These are phyloP conservation scores for Epithemia pelagica DNA, from an alignment of 108 stramenopile species.

Conservation along the genomic window DNA sequence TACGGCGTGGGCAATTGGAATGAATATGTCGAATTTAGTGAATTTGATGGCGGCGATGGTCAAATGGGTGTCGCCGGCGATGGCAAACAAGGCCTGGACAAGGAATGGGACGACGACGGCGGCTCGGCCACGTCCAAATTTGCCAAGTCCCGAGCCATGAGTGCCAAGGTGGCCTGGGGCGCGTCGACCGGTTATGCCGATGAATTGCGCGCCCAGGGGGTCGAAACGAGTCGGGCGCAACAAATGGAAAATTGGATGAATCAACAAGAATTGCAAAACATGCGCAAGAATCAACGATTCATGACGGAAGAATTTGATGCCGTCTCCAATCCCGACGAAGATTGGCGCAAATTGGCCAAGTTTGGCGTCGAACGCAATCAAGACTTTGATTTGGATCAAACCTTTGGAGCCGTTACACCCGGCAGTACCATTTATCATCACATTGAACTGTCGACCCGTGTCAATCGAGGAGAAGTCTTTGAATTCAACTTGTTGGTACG, in stretches of 20 bases:
- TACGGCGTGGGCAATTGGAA: slow-evolving; percentile 56
- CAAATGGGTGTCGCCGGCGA: slow-evolving; percentile 92
- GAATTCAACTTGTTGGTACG: slow-evolving; percentile 46
- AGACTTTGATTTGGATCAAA: slow-evolving; percentile 70
- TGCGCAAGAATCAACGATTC: slow-evolving; percentile 34
- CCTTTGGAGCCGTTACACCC: slow-evolving; percentile 59
- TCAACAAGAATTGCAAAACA: slow-evolving; percentile 70
- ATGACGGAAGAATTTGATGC: slow-evolving; percentile 64
- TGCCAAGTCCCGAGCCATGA: slow-evolving; percentile 56
- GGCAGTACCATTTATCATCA: slow-evolving; percentile 47
- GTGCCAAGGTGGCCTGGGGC: slow-evolving; percentile 83
- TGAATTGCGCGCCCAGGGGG: slow-evolving; percentile 34
- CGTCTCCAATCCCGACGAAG: slow-evolving; percentile 34
- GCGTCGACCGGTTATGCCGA: slow-evolving; percentile 70
- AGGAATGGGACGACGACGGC: slow-evolving; percentile 14
- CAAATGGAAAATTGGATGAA: slow-evolving; percentile 84
- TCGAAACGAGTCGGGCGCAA: slow-evolving; percentile 71
- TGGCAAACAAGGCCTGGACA: slow-evolving; percentile 54
- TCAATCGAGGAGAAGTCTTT: slow-evolving; percentile 37
- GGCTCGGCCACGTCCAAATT: slow-evolving; percentile 32
- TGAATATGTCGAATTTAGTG: slow-evolving; percentile 68
- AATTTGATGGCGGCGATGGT: slow-evolving; percentile 84
- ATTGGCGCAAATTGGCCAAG: slow-evolving; percentile 66
- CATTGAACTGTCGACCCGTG: slow-evolving; percentile 42
- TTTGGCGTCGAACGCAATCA: slow-evolving; percentile 79